A percentile compares a stretch with the other conserved stretches of the same genome.
phyloP scores from a whole-genome alignment of 116 monocot species.

The Thalassia testudinum region DNA sequence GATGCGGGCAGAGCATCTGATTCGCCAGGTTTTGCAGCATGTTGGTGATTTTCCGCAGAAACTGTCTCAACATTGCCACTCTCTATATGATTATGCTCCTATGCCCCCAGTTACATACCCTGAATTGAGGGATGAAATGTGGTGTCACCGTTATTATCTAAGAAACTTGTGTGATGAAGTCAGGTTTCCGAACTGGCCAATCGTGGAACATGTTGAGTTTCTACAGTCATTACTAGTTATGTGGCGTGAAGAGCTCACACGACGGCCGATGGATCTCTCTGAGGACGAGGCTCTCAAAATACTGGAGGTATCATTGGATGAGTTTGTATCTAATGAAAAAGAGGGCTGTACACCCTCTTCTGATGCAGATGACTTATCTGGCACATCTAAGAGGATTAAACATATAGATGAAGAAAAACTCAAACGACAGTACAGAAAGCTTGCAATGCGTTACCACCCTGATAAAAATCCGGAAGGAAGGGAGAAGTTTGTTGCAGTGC shows the following conservation, averaged over 20 bases:
- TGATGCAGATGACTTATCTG: slow-evolving; percentile 17
- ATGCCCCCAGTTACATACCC: slow-evolving; percentile 99
- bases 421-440: slow-evolving; percentile 87
- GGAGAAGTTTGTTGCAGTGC: slow-evolving; percentile 96
- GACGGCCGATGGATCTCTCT: slow-evolving; percentile 94
- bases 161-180: slow-evolving; percentile 96
- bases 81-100: slow-evolving; percentile 98
- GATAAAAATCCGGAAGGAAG: slow-evolving; percentile 99
- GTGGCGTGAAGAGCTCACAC: slow-evolving; percentile 99
- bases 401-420: slow-evolving; percentile 99
- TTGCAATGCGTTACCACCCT: slow-evolving; percentile 97
- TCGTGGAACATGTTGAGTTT: slow-evolving; percentile 99
- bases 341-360: slow-evolving; percentile 9
- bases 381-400: slow-evolving; percentile 24
- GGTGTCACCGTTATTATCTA: slow-evolving; percentile 99
- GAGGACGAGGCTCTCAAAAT: slow-evolving; percentile 96
- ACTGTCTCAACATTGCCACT: slow-evolving; percentile 91
- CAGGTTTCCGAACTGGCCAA: slow-evolving; percentile 95
- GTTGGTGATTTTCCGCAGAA: slow-evolving; percentile 99
- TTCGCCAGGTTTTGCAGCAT: slow-evolving; percentile 96
- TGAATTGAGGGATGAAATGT: slow-evolving; percentile 97
- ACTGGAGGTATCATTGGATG: slow-evolving; percentile 85
- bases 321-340: slow-evolving; percentile 46
- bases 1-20: slow-evolving; percentile 96
- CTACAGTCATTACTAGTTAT: slow-evolving; percentile 89